Conservation (phyloP, 208 protist species). For the Acanthamoeba lugdunensis region DNA sequence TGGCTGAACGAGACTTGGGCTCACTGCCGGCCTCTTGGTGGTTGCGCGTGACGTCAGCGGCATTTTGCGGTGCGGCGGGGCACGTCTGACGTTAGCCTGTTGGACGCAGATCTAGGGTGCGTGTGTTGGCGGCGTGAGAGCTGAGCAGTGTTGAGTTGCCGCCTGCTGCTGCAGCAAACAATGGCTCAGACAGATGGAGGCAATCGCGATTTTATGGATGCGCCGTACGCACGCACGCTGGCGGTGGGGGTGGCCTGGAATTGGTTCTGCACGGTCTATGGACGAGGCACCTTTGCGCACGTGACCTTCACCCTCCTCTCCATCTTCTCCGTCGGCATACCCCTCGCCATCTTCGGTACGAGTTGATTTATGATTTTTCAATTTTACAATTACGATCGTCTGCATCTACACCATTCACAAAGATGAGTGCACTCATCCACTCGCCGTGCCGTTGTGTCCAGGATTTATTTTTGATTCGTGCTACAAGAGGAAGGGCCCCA, state of each 20-base stretch:
- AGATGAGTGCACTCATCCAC: background rate
- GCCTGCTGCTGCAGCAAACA: too few species aligned
- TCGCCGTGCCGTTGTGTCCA: background rate
- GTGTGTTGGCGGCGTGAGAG: too few species aligned
- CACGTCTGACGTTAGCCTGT: too few species aligned
- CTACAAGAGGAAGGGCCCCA: background rate
- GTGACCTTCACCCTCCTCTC: constrained; percentile 31
- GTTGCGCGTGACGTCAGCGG: too few species aligned
- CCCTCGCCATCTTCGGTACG: background rate
- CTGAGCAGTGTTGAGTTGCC: too few species aligned
- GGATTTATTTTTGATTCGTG: background rate
- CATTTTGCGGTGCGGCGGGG: too few species aligned
- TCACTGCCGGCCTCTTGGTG: too few species aligned
- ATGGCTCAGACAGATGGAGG: background rate
- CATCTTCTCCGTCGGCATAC: background rate
- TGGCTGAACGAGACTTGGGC: too few species aligned
- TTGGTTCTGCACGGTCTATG: constrained; percentile 26
- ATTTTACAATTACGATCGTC: too few species aligned
- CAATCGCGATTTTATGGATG: background rate
- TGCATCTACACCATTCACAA: background rate
- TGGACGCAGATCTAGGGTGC: too few species aligned
- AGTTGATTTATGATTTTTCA: too few species aligned
- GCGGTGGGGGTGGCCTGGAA: constrained; percentile 5
- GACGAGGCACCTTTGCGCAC: constrained; percentile 10
- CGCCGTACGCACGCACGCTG: background rate